Evolutionary conservation across 805 yeast species (phyloP), one percentile per base, ranked within the genome.

Genomic region (baker's yeast (Saccharomyces cerevisiae)): DNA sequence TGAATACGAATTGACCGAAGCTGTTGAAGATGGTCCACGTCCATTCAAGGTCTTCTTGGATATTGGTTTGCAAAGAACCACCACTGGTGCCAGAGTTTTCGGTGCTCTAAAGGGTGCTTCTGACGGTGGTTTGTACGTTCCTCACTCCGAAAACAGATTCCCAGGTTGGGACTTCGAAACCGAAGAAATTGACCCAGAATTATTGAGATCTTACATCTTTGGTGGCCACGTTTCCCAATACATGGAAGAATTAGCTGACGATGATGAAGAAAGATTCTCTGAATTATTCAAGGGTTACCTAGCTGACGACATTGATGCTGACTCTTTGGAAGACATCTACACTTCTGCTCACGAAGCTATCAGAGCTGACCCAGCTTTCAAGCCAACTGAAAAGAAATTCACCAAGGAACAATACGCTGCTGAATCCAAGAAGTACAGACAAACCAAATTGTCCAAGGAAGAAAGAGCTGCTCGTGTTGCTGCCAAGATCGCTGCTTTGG

Each of bases 81-180:
- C 99, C 81, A 91, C 98, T 73, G 99, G 99, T 89, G 97, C 98
- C 75, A 89, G 96, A 80, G 84, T 94, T 77, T 94, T 94, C 73
- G 99, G 98, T 89, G 97, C 94, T 74, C 82, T 94, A 74, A 94
- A 94, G 87, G 99, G 99, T 87, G 99, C 99, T 73, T 92, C 98
- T 63, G 99, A 94, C 77, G 99, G 99, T 88, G 99, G 99, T 72
- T 83, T 94, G 73, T 89, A 87, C 91, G 82, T 94, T 75, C 99
- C 99, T 69, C 99, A 94, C 91, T 89, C 96, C 70, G 88, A 96
- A 75, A 91, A 91, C 85, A 91, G 99, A 87, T 94, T 91, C 96
- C 99, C 99, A 79, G 99, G 99, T 82, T 94, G 92, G 96, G 99
- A 94, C 79, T 89, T 92, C 72, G 99, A 94, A 83, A 73, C 86